These are phyloP conservation scores for Fraxinus baroniana DNA, from an alignment of 305 asterid species.

Conservation along the genomic window DNA sequence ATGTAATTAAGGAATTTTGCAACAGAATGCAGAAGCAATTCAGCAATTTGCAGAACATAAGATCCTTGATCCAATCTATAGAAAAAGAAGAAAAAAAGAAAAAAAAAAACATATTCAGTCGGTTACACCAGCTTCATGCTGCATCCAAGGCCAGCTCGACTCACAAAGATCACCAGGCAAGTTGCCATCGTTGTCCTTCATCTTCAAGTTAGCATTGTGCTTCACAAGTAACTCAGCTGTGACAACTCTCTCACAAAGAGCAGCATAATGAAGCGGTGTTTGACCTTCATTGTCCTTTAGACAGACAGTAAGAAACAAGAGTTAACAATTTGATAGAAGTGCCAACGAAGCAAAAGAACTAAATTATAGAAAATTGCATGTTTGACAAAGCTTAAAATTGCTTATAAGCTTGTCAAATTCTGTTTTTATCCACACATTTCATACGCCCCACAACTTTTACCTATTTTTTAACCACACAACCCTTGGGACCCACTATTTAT, in stretches of 20 bases:
- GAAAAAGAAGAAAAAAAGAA: not conserved
- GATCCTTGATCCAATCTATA: not conserved
- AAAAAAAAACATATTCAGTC: constrained; percentile 1
- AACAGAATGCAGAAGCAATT: not conserved
- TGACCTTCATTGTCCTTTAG: constrained; percentile 91
- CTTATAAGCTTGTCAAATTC: not conserved
- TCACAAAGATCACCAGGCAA: constrained; percentile 74
- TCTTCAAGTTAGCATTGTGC: constrained; percentile 59
- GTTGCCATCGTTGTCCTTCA: constrained; percentile 70
- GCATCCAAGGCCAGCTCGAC: constrained; percentile 71
- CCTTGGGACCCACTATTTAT: not conserved
- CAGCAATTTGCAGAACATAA: not conserved
- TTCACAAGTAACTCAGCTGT: constrained; percentile 78
- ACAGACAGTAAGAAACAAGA: not conserved
- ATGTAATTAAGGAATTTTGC: not conserved
- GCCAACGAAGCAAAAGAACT: too few species aligned
- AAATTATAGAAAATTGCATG: not conserved
- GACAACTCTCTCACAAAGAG: constrained; percentile 79
- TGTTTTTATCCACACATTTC: not conserved
- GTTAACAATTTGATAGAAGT: too few species aligned
- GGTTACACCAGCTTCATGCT: constrained; percentile 26
- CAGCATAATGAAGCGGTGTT: constrained; percentile 88
- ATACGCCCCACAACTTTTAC: not conserved
- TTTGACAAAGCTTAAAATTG: not conserved
- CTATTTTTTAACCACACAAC: not conserved